Base-by-base conservation (phyloP, 768 basidiomycete genomes). In the Rhodotorula paludigena region DNA sequence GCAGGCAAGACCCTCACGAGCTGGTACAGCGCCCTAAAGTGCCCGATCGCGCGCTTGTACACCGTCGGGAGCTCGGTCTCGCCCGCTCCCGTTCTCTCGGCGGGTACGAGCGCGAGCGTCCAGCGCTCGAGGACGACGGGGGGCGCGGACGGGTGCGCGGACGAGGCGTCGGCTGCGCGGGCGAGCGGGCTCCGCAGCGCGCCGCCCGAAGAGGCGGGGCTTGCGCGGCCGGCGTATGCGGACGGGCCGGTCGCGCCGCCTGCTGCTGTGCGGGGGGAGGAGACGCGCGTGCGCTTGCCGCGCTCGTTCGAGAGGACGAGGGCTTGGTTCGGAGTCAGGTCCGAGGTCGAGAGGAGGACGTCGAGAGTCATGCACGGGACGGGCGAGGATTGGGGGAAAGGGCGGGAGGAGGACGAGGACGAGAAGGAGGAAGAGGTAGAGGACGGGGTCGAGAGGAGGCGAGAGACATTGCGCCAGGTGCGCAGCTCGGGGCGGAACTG, bases 31-130 rank as follows among this genome's bases (percentile, higher is more conserved):
- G 72, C 51, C 4, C 74, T 56, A 39, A 76, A 76, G 39, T 72
- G 68, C 18, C 73, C 47, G 53, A 76, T 75, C 55, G 73, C 68
- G 36, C 69, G 74, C 45, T 76, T 76, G 71, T 76, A 76, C 53
- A 55, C 20, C 39, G 59, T 41, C 18, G 70, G 67, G 52, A 76
- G 63, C 16, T 73, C 70, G 44, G 30, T 5, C 16, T 30, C 18
- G 32, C 5, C 12, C 48, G 48, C 10, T 5, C 15, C 30, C 49
- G 49, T 2, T 20, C 12, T 15, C n/a, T 36, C 15, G 2, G n/a
- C 32, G 6, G 71, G 60, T 5, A 36, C 7, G 38, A 72, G 48
- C 5, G 45, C 6, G 10, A 74, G 51, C 8, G 54, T 45, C 73
- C 73, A 74, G 30, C 72, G 39, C 52, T 71, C 67, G 47, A 73